Conservation (phyloP, 495 filamentous ascomycete species). For the Aspergillus olivimuriae region DNA sequence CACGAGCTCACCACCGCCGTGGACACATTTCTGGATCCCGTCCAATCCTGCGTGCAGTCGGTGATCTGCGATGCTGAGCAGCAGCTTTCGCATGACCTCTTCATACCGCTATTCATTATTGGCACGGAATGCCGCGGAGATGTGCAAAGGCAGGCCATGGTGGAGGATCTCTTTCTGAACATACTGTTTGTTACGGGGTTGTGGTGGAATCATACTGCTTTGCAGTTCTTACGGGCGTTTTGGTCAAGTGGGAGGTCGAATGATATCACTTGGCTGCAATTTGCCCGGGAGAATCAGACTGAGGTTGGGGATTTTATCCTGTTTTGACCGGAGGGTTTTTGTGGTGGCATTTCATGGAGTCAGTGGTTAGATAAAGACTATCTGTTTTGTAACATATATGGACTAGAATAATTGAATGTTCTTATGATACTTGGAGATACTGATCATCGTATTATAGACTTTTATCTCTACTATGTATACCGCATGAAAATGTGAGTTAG, state of each 20-base stretch:
- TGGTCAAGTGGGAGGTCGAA: conserved; percentile 8
- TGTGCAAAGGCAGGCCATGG: conserved; percentile 1
- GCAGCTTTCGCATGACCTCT: conserved; percentile 13
- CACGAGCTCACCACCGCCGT: not conserved
- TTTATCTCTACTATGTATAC: too few relatives aligned
- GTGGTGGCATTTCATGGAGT: too few relatives aligned
- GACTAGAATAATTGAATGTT: too few relatives aligned
- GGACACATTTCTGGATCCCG: not conserved
- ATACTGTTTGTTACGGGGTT: conserved; percentile 12
- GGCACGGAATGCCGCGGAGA: conserved; percentile 8
- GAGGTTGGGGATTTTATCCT: conserved; percentile 9
- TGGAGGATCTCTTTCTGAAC: conserved; percentile 8
- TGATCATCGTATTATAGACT: too few relatives aligned
- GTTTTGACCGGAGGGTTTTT: too few relatives aligned
- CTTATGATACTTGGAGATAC: too few relatives aligned
- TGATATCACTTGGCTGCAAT: conserved; percentile 13
- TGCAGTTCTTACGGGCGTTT: conserved; percentile 13
- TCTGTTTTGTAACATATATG: too few relatives aligned
- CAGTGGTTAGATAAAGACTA: too few relatives aligned
- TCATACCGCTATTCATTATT: conserved; percentile 18
- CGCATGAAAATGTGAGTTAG: too few relatives aligned
- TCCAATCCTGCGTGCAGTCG: conserved; percentile 6
- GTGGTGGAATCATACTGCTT: conserved; percentile 16
- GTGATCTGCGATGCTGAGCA: not conserved
- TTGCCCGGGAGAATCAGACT: conserved; percentile 9